phyloP scores from a whole-genome alignment of 2,329 filamentous ascomycete genomes.

The Trichoderma koningiopsis region DNA sequence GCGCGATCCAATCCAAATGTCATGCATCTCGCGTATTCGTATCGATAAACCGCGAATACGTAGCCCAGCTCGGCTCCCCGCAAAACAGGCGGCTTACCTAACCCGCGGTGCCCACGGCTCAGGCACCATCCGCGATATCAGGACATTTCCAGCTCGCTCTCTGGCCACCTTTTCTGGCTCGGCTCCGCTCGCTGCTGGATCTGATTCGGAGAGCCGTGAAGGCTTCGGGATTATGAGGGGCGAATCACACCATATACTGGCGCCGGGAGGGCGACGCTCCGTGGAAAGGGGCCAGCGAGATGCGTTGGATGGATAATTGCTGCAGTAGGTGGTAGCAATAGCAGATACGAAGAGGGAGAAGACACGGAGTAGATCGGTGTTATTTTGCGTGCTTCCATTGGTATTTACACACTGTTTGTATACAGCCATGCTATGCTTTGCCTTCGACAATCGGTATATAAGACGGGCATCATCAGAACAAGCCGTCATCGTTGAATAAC shows the following conservation, averaged over 20 bases:
- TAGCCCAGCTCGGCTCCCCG: not conserved
- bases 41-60: slow-evolving; percentile 21
- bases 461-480: not conserved
- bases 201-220: slow-evolving; percentile 5
- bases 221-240: not conserved
- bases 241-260: slow-evolving; percentile 16
- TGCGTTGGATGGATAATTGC: not conserved
- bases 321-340: not conserved
- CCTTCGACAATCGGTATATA: not conserved
- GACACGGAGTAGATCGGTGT: not conserved
- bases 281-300: slow-evolving; percentile 6
- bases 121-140: slow-evolving; percentile 14
- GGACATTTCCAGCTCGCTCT: slow-evolving; percentile 17
- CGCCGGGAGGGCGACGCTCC: slow-evolving; percentile 14
- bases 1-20: not conserved
- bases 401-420: not conserved
- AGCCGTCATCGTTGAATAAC: not conserved
- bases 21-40: slow-evolving; percentile 19
- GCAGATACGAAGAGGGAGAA: too few relatives aligned
- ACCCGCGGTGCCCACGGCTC: not conserved
- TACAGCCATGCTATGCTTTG: not conserved
- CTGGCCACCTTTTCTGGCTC: slow-evolving; percentile 16
- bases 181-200: slow-evolving; percentile 14
- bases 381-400: too few relatives aligned
- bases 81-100: slow-evolving; percentile 3